phyloP scores from a whole-genome alignment of 2,329 filamentous ascomycete genomes.

The Alternaria rosae region DNA sequence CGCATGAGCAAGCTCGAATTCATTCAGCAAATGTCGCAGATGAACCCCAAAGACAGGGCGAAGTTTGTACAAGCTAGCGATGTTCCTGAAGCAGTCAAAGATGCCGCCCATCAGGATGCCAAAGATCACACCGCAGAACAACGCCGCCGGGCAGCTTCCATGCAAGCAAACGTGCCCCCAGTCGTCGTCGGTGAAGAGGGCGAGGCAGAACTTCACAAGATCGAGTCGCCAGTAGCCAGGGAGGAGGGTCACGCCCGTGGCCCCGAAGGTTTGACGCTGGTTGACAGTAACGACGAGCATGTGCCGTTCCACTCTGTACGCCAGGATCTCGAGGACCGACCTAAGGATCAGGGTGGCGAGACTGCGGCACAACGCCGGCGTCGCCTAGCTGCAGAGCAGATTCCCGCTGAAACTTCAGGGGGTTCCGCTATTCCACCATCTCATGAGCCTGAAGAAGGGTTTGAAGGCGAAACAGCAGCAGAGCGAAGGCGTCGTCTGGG shows the following conservation, averaged over 20 bases:
- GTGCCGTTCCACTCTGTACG: constrained; percentile 58
- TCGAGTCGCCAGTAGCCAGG: constrained; percentile 36
- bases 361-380: constrained; percentile 56
- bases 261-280: constrained; percentile 52
- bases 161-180: constrained; percentile 37
- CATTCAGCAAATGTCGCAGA: constrained; percentile 73
- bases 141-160: constrained; percentile 35
- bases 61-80: constrained; percentile 58
- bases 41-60: constrained; percentile 71
- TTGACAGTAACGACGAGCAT: constrained; percentile 55
- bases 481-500: constrained; percentile 77
- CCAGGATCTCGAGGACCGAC: constrained; percentile 42
- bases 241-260: constrained; percentile 38
- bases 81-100: constrained; percentile 57
- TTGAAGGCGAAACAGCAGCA: constrained; percentile 72
- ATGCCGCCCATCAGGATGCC: constrained; percentile 54
- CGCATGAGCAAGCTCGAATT: constrained; percentile 85
- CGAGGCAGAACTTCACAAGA: constrained; percentile 43
- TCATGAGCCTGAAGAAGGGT: constrained; percentile 27
- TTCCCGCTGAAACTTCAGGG: constrained; percentile 23
- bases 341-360: constrained; percentile 32
- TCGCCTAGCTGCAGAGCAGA: constrained; percentile 38
- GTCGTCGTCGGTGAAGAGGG: constrained; percentile 45
- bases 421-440: constrained; percentile 15
- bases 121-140: constrained; percentile 44